Evolutionary conservation across 2,329 filamentous ascomycete species (phyloP), one percentile per base, ranked within the genome.

Genomic region (Diaporthe amygdali): DNA sequence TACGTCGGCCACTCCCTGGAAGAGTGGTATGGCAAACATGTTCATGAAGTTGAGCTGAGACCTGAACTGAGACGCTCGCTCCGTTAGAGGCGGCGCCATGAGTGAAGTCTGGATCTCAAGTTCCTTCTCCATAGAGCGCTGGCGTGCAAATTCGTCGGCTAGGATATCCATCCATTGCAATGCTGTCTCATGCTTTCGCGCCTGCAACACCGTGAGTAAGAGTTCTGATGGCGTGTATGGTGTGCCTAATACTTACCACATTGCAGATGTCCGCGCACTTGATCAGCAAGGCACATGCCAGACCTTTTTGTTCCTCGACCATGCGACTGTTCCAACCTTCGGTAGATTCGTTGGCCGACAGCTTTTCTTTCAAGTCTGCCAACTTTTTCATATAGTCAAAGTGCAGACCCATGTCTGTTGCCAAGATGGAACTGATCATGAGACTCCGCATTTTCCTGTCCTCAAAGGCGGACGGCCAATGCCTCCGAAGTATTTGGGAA

Each of bases 191-290:
- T 96, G 95, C 70, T 91, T 92, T 70, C 96, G 91, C 68, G 95
- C 95, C 93, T 96, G 74, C n/a, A 39, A 63, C 22, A 75, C 77
- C 66, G 77, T 72, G 10, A 51, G 66, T 56, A 34, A 56, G 47
- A 41, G 14, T 15, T 20, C 20, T 44, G 27, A 27, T 30, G 41
- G 17, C 52, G 30, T 12, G 10, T 22, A 9, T 20, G 41, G n/a
- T 20, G 9, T 37, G 30, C 39, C 15, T 1, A 14, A 39, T 44
- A 92, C 93, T 81, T 88, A 96, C 94, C 80, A 98, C 96, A 80
- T 99, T 99, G 84, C 96, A 98, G 78, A 99, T 98, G 81, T 99
- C 96, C 47, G 96, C 96, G 79, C 96, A 98, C 81, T 99, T 99
- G 83, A 99, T 98, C 71, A 99, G 84, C 70, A 99, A 84, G 17